These are phyloP conservation scores for Curvularia verruculosa DNA, from an alignment of 2,329 filamentous ascomycete genomes.

Conservation along the genomic window DNA sequence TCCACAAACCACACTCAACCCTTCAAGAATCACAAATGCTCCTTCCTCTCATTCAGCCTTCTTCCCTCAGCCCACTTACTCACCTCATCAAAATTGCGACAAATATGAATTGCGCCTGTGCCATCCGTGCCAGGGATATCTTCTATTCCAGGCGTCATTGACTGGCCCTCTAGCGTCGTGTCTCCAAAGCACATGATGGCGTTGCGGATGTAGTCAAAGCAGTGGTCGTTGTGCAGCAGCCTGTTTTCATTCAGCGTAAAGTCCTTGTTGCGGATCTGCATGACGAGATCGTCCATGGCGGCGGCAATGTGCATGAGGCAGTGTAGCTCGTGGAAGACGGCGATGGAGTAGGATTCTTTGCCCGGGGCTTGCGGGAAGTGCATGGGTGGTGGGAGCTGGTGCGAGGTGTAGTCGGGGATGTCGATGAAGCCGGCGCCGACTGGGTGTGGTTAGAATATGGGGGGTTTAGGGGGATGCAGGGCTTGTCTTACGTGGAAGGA, in stretches of 20 bases:
- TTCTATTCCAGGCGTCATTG: slow-evolving; percentile 9
- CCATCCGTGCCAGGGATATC: slow-evolving; percentile 24
- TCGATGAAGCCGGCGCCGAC: slow-evolving; percentile 27
- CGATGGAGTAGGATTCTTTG: slow-evolving; percentile 20
- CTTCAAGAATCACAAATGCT: too few relatives aligned
- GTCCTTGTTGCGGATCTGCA: slow-evolving; percentile 27
- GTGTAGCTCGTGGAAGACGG: slow-evolving; percentile 31
- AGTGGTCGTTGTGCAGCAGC: slow-evolving; percentile 38
- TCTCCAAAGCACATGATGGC: slow-evolving; percentile 35
- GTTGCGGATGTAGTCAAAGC: slow-evolving; percentile 36
- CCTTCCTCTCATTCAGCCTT: slow-evolving; percentile 2
- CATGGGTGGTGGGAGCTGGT: slow-evolving; percentile 25
- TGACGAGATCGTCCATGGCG: slow-evolving; percentile 21
- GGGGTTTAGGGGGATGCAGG: neutral
- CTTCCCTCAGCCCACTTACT: neutral
- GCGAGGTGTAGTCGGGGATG: slow-evolving; percentile 8
- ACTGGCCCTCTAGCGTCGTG: slow-evolving; percentile 34
- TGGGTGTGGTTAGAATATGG: neutral
- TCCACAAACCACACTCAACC: neutral
- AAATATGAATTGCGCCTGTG: slow-evolving; percentile 27
- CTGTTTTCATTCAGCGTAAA: slow-evolving; percentile 21
- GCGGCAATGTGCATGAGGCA: slow-evolving; percentile 24
- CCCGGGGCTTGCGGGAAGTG: slow-evolving; percentile 15
- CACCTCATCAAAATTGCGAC: slow-evolving; percentile 27
- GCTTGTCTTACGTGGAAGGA: slow-evolving; percentile 17